Percentiles rank a stretch among this genome's conserved stretches.
Evolutionary conservation across 176 grass and related monocot genomes (phyloP).

Genomic region (Typha latifolia): DNA sequence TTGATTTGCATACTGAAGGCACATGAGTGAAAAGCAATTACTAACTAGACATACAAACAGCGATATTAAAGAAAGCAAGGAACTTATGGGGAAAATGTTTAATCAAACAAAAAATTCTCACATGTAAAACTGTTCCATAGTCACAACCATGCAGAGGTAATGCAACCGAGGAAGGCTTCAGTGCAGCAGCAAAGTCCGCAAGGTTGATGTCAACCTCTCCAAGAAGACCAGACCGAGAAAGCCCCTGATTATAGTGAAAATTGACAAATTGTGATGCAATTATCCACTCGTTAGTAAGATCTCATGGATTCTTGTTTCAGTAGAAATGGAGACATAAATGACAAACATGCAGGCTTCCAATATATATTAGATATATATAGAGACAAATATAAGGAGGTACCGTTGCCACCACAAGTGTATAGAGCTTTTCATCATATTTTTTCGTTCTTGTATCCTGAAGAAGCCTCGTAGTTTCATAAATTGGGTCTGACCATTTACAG

Average conservation of each 20-base stretch:
- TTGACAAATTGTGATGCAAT: slow-evolving; percentile 14
- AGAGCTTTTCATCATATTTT: slow-evolving; percentile 87
- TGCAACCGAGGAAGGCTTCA: slow-evolving; percentile 68
- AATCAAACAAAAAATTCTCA: slow-evolving; percentile 20
- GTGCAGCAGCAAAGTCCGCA: slow-evolving; percentile 90
- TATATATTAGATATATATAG: no score
- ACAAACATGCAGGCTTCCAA: background rate
- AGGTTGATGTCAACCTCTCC: slow-evolving; percentile 95
- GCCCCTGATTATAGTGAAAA: slow-evolving; percentile 59
- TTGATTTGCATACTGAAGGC: background rate
- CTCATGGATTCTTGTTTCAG: background rate
- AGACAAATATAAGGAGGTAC: slow-evolving; percentile 38
- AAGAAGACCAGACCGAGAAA: slow-evolving; percentile 81
- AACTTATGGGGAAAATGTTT: background rate
- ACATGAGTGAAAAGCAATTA: background rate
- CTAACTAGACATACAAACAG: background rate
- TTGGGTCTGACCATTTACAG: slow-evolving; percentile 97
- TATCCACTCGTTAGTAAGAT: slow-evolving; percentile 16
- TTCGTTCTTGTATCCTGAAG: slow-evolving; percentile 83
- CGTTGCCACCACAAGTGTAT: slow-evolving; percentile 92
- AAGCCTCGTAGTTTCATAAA: slow-evolving; percentile 95
- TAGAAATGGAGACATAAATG: background rate
- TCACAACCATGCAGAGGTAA: slow-evolving; percentile 88
- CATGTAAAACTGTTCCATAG: slow-evolving; percentile 80
- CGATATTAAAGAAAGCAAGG: no score